Percentiles rank a stretch among this genome's conserved stretches.
Evolutionary conservation across 129 eudicot genomes (phyloP).

Genomic region (Artemisia annua): DNA sequence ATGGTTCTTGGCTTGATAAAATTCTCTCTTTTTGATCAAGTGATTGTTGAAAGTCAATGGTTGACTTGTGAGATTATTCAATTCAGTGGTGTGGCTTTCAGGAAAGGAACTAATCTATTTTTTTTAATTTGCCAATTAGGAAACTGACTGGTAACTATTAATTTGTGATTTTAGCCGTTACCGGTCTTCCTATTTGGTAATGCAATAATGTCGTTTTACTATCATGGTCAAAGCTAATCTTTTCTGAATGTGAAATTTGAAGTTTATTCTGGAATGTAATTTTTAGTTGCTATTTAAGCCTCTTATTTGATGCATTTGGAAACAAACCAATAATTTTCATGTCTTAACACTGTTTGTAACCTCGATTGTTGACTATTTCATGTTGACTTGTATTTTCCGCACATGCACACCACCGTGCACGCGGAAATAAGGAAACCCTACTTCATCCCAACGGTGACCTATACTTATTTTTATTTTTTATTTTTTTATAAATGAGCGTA

Average conservation of each 20-base stretch:
- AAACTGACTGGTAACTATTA: neutral
- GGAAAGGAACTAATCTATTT: neutral
- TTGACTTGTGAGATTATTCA: constrained; percentile 18
- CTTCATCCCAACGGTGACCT: neutral
- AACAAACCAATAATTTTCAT: no score
- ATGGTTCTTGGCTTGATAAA: no score
- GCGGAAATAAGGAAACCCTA: constrained; percentile 9
- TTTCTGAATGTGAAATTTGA: constrained; percentile 11
- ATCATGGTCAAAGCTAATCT: constrained; percentile 27
- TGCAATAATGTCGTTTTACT: constrained; percentile 22
- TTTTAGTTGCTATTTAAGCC: constrained; percentile 4
- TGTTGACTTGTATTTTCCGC: constrained; percentile 14
- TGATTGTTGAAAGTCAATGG: neutral
- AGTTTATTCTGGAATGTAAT: constrained; percentile 21
- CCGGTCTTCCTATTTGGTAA: neutral
- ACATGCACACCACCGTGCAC: neutral
- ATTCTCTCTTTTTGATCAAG: neutral
- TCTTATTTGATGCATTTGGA: neutral
- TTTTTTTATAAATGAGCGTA: neutral
- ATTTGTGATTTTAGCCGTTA: neutral
- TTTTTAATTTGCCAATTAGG: neutral
- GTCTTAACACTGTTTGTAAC: neutral
- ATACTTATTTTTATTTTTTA: no score
- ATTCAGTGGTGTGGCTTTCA: neutral
- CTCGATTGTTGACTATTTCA: constrained; percentile 8